Percentiles rank a stretch among this genome's conserved stretches.
phyloP scores from a whole-genome alignment of 768 basidiomycete genomes.

The Pulveroboletus sp. region DNA sequence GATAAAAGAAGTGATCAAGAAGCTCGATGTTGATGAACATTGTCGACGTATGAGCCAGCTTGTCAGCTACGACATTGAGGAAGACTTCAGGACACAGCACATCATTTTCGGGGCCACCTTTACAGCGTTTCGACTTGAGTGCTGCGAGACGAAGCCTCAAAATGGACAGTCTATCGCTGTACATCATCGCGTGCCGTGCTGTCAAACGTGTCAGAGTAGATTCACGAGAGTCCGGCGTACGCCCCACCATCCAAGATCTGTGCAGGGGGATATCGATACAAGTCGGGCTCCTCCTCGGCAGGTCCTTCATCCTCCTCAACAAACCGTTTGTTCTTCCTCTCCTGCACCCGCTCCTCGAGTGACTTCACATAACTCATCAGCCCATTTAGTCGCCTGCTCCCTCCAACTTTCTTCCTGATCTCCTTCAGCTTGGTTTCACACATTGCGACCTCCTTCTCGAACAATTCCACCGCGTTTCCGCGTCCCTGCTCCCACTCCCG shows the following conservation, averaged over 20 bases:
- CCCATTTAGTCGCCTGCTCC: constrained; percentile 68
- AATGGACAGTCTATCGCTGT: constrained; percentile 73
- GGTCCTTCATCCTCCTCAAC: constrained; percentile 36
- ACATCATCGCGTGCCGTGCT: constrained; percentile 93
- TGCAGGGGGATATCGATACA: constrained; percentile 87
- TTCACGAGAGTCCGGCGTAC: not conserved
- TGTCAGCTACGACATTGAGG: constrained; percentile 94
- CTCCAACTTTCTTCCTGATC: constrained; percentile 85
- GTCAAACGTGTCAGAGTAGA: constrained; percentile 7
- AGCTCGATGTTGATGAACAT: constrained; percentile 99
- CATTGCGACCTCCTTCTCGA: constrained; percentile 78
- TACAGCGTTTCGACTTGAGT: constrained; percentile 85
- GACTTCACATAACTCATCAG: constrained; percentile 78
- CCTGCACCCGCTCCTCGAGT: constrained; percentile 73
- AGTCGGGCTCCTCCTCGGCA: constrained; percentile 51
- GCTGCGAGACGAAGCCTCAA: constrained; percentile 84
- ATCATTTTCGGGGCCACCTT: constrained; percentile 80
- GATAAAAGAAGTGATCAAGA: constrained; percentile 97
- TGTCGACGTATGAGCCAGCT: constrained; percentile 90
- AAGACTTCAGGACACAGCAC: constrained; percentile 95
- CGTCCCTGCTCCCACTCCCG: constrained; percentile 90
- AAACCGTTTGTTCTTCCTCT: constrained; percentile 51
- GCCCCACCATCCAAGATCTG: constrained; percentile 86
- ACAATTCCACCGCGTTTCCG: constrained; percentile 65
- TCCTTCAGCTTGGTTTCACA: constrained; percentile 86